phyloP scores from a whole-genome alignment of 176 grass and related monocot genomes.

The Miscanthus lutarioriparius region DNA sequence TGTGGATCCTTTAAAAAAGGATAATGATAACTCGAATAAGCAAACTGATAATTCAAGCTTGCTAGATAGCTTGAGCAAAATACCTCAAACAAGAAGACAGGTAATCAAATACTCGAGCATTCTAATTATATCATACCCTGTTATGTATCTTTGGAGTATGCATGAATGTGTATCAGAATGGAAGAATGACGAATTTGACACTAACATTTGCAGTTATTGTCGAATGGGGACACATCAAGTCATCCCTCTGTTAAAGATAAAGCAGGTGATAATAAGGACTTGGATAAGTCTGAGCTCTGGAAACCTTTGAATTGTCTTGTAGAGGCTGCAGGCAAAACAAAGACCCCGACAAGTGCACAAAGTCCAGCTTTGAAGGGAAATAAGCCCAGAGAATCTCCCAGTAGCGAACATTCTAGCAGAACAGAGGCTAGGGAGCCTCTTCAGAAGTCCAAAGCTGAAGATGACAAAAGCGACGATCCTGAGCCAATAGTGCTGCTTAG shows the following conservation, averaged over 20 bases:
- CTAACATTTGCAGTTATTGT: conserved; percentile 54
- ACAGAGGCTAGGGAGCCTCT: conserved; percentile 45
- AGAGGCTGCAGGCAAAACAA: conserved; percentile 73
- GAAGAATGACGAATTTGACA: conserved; percentile 16
- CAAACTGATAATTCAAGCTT: conserved; percentile 52
- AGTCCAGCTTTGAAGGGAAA: conserved; percentile 50
- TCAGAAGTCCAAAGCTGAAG: conserved; percentile 54
- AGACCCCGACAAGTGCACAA: conserved; percentile 45
- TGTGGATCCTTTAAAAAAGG: conserved; percentile 50
- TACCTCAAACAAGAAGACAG: conserved; percentile 69
- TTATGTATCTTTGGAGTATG: conserved; percentile 26
- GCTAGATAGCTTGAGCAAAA: conserved; percentile 59
- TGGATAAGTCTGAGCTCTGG: conserved; percentile 70
- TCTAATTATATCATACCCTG: neutral
- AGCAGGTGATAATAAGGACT: conserved; percentile 40
- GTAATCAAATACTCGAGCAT: conserved; percentile 33
- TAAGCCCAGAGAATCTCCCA: conserved; percentile 43
- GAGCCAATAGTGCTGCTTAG: conserved; percentile 32
- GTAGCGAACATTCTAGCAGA: conserved; percentile 43
- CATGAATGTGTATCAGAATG: neutral
- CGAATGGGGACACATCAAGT: conserved; percentile 58
- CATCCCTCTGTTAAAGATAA: conserved; percentile 56
- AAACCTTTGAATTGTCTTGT: conserved; percentile 84
- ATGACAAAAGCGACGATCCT: conserved; percentile 57
- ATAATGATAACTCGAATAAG: conserved; percentile 47